Conservation (phyloP, 2,329 filamentous ascomycete genomes). For the Hypoxylon sp. region DNA sequence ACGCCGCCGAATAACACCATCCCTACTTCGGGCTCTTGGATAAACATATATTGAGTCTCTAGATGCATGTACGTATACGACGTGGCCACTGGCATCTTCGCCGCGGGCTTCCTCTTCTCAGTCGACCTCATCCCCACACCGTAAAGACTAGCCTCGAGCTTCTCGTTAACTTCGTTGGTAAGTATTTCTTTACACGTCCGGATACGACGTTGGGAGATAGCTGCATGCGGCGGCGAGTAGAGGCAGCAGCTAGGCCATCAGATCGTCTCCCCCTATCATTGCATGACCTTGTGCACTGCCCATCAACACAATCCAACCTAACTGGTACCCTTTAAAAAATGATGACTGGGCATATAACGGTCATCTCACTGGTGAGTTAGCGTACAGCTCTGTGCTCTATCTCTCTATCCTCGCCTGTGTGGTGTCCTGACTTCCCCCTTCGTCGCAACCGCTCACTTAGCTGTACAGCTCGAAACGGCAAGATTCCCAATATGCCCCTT, state of each 20-base stretch:
- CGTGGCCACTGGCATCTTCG: not conserved
- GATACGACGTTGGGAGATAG: not conserved
- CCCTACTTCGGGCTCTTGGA: too few species aligned
- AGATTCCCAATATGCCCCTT: too few species aligned
- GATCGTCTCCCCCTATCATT: not conserved
- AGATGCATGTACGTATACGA: not conserved
- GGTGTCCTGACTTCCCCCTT: too few species aligned
- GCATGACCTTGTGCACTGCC: not conserved
- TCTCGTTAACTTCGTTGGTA: not conserved
- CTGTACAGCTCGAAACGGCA: too few species aligned
- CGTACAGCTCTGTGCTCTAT: not conserved
- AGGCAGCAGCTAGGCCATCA: not conserved
- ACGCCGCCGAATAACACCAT: too few species aligned
- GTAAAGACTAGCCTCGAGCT: not conserved
- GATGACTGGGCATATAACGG: not conserved
- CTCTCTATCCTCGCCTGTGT: not conserved
- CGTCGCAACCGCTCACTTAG: too few species aligned
- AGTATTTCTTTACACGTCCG: not conserved
- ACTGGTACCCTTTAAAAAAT: not conserved
- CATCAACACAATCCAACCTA: not conserved
- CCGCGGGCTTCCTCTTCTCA: not conserved
- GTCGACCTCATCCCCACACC: not conserved
- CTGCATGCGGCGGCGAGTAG: not conserved
- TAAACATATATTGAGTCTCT: not conserved
- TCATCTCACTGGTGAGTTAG: not conserved